These are phyloP conservation scores for Pichia sp. DNA, from an alignment of 1,139 yeast species.

Conservation along the genomic window DNA sequence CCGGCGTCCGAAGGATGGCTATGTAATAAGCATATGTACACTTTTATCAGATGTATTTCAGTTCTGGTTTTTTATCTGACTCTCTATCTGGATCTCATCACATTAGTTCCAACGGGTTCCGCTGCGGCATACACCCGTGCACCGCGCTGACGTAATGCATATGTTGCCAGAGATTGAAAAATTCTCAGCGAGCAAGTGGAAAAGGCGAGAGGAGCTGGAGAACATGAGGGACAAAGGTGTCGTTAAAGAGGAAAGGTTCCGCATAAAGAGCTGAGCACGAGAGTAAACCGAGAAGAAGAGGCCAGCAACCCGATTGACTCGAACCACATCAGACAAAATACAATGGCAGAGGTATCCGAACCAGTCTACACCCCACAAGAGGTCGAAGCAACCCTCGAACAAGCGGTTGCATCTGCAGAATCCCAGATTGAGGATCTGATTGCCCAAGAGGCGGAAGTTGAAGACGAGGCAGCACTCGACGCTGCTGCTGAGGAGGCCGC, in stretches of 20 bases:
- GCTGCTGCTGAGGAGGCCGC: conserved; percentile 8
- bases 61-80: no score
- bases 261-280: neutral
- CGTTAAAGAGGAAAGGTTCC: neutral
- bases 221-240: neutral
- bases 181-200: neutral
- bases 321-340: neutral
- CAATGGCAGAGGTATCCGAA: conserved; percentile 9
- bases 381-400: conserved; percentile 11
- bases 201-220: neutral
- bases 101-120: no score
- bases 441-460: conserved; percentile 3
- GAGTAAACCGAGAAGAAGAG: neutral
- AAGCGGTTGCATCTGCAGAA: conserved; percentile 10
- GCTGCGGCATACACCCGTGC: neutral
- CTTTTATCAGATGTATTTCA: no score
- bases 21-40: no score
- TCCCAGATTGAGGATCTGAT: conserved; percentile 8
- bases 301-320: neutral
- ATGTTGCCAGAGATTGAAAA: neutral
- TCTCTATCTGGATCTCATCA: no score
- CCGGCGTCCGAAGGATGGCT: no score
- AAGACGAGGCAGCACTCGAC: conserved; percentile 17
- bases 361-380: conserved; percentile 9
- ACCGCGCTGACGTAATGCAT: neutral